A percentile compares a stretch with the other conserved stretches of the same genome.
phyloP scores from a whole-genome alignment of 176 grass and related monocot species.

The Bonia amplexicaulis region DNA sequence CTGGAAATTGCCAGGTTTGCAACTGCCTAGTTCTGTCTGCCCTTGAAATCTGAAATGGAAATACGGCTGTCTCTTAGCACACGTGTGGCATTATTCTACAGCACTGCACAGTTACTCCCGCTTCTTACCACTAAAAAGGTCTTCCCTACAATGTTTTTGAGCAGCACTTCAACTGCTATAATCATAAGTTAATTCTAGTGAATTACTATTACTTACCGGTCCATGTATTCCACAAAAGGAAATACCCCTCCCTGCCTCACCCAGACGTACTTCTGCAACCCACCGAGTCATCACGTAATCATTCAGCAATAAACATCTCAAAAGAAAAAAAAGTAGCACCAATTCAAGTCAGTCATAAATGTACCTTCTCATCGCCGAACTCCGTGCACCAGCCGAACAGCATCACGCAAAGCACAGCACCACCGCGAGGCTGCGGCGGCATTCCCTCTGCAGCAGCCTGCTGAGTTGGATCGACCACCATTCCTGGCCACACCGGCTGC shows the following conservation, averaged over 20 bases:
- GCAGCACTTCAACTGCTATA: constrained; percentile 10
- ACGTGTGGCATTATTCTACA: neutral
- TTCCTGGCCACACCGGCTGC: constrained; percentile 72
- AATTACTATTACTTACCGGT: constrained; percentile 61
- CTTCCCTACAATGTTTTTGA: neutral
- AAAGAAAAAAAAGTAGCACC: neutral
- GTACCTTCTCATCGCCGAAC: constrained; percentile 65
- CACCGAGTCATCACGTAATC: constrained; percentile 8
- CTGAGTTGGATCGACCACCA: constrained; percentile 70
- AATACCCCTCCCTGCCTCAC: constrained; percentile 70
- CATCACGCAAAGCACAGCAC: constrained; percentile 66
- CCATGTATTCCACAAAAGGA: constrained; percentile 85
- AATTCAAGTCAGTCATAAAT: neutral
- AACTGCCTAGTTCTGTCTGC: constrained; percentile 63
- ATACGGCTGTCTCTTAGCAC: constrained; percentile 14
- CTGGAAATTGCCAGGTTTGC: constrained; percentile 71
- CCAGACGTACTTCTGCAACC: constrained; percentile 80
- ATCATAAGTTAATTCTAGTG: neutral
- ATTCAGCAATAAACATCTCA: constrained; percentile 21
- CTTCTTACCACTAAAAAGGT: neutral
- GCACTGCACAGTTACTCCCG: neutral
- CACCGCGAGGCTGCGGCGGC: constrained; percentile 35
- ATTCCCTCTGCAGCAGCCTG: constrained; percentile 46
- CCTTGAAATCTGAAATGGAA: constrained; percentile 76
- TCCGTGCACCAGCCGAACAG: constrained; percentile 70